Percentiles rank a stretch among this genome's conserved stretches.
Evolutionary conservation across 495 filamentous ascomycete species (phyloP).

Genomic region (Chaetomium cochliodes): DNA sequence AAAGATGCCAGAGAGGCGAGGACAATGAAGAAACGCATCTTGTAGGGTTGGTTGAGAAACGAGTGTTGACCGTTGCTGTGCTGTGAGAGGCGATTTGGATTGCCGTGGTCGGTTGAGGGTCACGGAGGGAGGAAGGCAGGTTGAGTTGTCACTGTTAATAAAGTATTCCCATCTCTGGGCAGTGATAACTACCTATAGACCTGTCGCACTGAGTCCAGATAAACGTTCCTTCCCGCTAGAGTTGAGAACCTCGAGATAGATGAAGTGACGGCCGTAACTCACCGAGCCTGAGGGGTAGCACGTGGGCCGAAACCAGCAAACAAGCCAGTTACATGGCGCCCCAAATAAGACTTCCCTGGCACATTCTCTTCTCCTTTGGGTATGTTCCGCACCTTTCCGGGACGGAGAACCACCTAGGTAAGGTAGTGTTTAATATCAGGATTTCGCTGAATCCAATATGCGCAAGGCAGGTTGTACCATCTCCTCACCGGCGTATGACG

Average conservation of each 20-base stretch:
- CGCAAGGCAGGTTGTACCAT: not conserved
- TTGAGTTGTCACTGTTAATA: not conserved
- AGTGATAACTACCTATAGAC: not conserved
- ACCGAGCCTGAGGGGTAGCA: not conserved
- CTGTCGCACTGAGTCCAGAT: not conserved
- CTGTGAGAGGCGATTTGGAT: not conserved
- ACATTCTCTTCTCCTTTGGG: not conserved
- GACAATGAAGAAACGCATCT: not conserved
- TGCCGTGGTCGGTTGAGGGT: not conserved
- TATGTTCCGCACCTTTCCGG: not conserved
- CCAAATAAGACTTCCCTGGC: no score
- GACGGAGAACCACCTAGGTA: not conserved
- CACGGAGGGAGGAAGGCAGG: not conserved
- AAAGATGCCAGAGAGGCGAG: not conserved
- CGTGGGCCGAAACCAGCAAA: not conserved
- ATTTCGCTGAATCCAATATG: not conserved
- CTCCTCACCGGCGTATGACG: not conserved
- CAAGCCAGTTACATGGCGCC: not conserved
- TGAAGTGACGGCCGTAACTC: slow-evolving; percentile 7
- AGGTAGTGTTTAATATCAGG: not conserved
- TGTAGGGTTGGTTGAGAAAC: not conserved
- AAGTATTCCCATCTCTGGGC: not conserved
- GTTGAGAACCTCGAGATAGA: not conserved
- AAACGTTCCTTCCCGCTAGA: slow-evolving; percentile 10
- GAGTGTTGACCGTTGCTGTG: not conserved